Percentiles rank a stretch among this genome's conserved stretches.
Evolutionary conservation across 2,329 filamentous ascomycete species (phyloP).

Genomic region (Sporothrix brasiliensis): DNA sequence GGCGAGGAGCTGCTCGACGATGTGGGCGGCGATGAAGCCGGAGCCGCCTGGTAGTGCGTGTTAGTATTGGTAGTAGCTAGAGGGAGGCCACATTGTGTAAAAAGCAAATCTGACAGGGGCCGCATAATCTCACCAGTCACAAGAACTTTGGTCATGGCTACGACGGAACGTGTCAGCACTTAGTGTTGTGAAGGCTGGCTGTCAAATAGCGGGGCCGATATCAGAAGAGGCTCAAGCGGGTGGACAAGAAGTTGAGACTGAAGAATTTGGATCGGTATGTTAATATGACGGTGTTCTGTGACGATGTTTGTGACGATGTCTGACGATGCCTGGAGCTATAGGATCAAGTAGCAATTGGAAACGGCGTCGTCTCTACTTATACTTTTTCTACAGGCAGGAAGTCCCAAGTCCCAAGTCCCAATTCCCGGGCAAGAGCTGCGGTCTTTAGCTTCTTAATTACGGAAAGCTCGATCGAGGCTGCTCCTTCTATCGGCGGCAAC

Average conservation of each 20-base stretch:
- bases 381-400: constrained; percentile 7
- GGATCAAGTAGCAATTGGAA: neutral
- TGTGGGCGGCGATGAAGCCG: constrained; percentile 58
- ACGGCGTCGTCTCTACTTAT: constrained; percentile 4
- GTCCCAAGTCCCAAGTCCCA: neutral
- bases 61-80: constrained; percentile 13
- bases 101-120: neutral
- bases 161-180: constrained; percentile 13
- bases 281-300: neutral
- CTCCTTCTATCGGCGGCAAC: neutral
- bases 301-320: neutral
- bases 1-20: constrained; percentile 57
- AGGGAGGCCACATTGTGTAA: neutral
- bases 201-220: neutral
- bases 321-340: neutral
- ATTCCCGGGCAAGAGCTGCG: constrained; percentile 4
- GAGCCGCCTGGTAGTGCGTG: constrained; percentile 48
- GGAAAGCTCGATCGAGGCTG: neutral
- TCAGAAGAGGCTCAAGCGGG: neutral
- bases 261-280: neutral
- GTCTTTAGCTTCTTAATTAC: constrained; percentile 27
- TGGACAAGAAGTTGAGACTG: neutral
- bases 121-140: constrained; percentile 46
- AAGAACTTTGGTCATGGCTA: constrained; percentile 51
- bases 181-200: constrained; percentile 4